Evolutionary conservation across 768 basidiomycete genomes (phyloP), one percentile per base, ranked within the genome.

Genomic region (Trametes punicea): DNA sequence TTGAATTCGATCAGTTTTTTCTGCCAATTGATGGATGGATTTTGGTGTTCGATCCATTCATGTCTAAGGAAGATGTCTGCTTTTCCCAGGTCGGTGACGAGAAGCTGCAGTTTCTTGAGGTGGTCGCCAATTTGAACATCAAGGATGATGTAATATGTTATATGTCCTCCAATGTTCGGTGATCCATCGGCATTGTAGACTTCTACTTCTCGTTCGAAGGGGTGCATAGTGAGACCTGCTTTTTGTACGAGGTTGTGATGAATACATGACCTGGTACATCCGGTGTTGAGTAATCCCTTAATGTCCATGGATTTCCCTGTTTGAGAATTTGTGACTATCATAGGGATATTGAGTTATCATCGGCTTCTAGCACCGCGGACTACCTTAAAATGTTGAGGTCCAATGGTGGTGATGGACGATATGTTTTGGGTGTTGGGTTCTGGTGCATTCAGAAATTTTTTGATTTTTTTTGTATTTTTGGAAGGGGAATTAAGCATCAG

Each of bases 181-280:
- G 53, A 40, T 47, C 58, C 58, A 36, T 60, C 54, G 21, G 58
- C 34, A 40, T 60, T 60, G 40, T 45, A 60, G 6, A 60, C 58
- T 25, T 20, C 15, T 9, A 60, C 48, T 2, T 44, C n/a, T 16
- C 42, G 8, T 25, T 26, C 7, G 27, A 60, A 44, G 6, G n/a
- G 18, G 2, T 38, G 1, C 34, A n/a, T 10, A 13, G 16, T 31
- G 31, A 31, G 31, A 31, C 31, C 31, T 13, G 13, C 31, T 31
- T 13, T 31, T 31, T 31, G 31, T 11, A 56, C 58, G 27, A 55
- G 48, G 39, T 56, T 27, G 16, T n/a, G 3, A 51, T 50, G 39
- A 13, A 67, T 63, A 10, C 51, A 63, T 10, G 57, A 65, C 0
- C 63, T 60, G 2, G 64, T 68, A 18, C 59, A 56, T 0, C 67